Base-by-base conservation (phyloP, 2,329 filamentous ascomycete species). In the Parafenestella ontariensis region DNA sequence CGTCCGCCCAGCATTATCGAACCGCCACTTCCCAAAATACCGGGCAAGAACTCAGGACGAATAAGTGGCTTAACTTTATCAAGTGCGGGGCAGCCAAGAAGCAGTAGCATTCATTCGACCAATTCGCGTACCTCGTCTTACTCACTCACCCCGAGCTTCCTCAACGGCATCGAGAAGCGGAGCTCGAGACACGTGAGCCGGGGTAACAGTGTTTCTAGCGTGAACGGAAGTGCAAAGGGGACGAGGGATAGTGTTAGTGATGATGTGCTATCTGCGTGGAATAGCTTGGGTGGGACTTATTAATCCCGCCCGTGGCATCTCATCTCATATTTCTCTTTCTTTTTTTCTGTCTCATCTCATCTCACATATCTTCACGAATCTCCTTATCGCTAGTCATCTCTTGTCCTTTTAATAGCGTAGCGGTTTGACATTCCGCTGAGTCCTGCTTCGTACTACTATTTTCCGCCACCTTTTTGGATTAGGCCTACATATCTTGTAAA, bases 181-280 rank as follows among this genome's bases (percentile, higher is more conserved):
- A 45, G 48, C 7, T 65, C 53, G 24, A 61, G 56, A 11, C 56
- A 56, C n/a, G 44, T 59, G 24, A 69, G 65, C 26, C 61, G 66
- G 1, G 64, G 63, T 10, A 65, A 61, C 41, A 72, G 68, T 40
- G 58, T 63, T 10, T 56, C 55, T 11, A 74, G 68, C 29, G 59
- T 57, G 41, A 65, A 53, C 3, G 52, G 60, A 17, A 53, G 54
- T 20, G 43, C 53, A 3, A 69, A 52, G 37, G 49, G 46, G 2
- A 56, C 61, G 17, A 52, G 72, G 15, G 73, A 71, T 42, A 79
- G 77, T 53, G 77, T 79, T 4, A 77, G 76, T 37, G 78, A 80
- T 28, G 79, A 81, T 57, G 76, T 81, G 7, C 63, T 81, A 24
- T 77, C 77, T 49, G 79, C 79, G 15, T 81, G 79, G 79, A 76